These are phyloP conservation scores for Colletotrichum australisinense DNA, from an alignment of 2,329 filamentous ascomycete species.

Conservation along the genomic window DNA sequence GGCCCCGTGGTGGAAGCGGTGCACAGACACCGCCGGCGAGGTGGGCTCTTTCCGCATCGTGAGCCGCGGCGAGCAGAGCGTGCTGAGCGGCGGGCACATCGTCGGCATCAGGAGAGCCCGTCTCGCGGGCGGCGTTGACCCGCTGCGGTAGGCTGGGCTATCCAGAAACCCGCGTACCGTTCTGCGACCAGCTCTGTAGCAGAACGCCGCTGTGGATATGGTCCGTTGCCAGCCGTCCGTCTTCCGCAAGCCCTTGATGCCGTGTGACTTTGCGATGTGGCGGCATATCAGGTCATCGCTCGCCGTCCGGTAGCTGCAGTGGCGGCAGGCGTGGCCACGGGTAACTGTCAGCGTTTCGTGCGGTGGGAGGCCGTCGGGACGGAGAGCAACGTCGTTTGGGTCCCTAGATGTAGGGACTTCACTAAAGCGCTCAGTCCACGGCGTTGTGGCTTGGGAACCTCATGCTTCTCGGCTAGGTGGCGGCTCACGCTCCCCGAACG, in stretches of 20 bases:
- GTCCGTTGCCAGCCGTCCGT: neutral
- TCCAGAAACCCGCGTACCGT: neutral
- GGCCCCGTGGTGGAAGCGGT: neutral
- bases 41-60: neutral
- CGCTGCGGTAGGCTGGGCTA: neutral
- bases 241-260: neutral
- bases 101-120: neutral
- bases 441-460: neutral
- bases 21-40: neutral
- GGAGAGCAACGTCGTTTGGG: neutral
- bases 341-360: neutral
- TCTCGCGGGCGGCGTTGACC: neutral
- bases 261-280: neutral
- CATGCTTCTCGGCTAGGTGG: slow-evolving; percentile 5
- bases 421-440: neutral
- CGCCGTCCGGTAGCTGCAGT: neutral
- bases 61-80: slow-evolving; percentile 1
- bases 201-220: neutral
- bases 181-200: slow-evolving; percentile 5
- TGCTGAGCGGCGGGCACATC: neutral
- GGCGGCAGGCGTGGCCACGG: neutral
- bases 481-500: slow-evolving; percentile 1
- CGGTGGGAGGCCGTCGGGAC: neutral
- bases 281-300: neutral
- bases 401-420: neutral